phyloP scores from a whole-genome alignment of 2,329 filamentous ascomycete species.

The Neoscytalidium dimidiatum region DNA sequence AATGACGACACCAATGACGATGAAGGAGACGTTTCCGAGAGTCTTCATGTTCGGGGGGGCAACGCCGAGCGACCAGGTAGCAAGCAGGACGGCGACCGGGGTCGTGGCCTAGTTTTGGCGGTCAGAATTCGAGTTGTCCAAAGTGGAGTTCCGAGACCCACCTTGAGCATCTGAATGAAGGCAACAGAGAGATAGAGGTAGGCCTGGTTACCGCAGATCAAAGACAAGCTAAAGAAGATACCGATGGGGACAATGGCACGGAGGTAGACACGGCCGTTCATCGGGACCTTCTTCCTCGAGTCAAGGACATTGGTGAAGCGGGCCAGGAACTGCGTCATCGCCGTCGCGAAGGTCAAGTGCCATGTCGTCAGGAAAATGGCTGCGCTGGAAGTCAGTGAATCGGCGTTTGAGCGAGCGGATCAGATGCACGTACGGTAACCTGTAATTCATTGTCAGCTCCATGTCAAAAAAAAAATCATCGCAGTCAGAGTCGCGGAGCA shows the following conservation, averaged over 20 bases:
- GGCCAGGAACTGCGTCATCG: constrained; percentile 92
- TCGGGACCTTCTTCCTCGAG: constrained; percentile 93
- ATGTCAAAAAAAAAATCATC: background rate
- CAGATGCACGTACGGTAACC: constrained; percentile 48
- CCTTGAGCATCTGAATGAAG: constrained; percentile 99
- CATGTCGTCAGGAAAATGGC: constrained; percentile 83
- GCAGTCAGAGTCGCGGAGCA: constrained; percentile 22
- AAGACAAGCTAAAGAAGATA: constrained; percentile 90
- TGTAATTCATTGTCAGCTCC: constrained; percentile 34
- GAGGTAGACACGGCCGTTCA: constrained; percentile 92
- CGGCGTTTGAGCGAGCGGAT: background rate
- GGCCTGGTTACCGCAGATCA: constrained; percentile 95
- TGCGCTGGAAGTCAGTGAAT: constrained; percentile 49
- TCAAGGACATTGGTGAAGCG: constrained; percentile 88
- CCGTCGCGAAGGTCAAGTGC: constrained; percentile 88
- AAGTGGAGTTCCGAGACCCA: constrained; percentile 37
- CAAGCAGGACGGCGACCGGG: constrained; percentile 87
- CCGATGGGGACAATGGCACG: constrained; percentile 94
- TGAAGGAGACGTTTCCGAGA: constrained; percentile 89
- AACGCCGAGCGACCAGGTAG: constrained; percentile 85
- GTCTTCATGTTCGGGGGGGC: constrained; percentile 82
- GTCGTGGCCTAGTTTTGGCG: constrained; percentile 71
- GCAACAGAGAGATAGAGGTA: constrained; percentile 94
- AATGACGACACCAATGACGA: constrained; percentile 91
- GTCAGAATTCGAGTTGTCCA: constrained; percentile 18